Conservation (phyloP, 2,329 filamentous ascomycete genomes). For the Kalmusia sp. region DNA sequence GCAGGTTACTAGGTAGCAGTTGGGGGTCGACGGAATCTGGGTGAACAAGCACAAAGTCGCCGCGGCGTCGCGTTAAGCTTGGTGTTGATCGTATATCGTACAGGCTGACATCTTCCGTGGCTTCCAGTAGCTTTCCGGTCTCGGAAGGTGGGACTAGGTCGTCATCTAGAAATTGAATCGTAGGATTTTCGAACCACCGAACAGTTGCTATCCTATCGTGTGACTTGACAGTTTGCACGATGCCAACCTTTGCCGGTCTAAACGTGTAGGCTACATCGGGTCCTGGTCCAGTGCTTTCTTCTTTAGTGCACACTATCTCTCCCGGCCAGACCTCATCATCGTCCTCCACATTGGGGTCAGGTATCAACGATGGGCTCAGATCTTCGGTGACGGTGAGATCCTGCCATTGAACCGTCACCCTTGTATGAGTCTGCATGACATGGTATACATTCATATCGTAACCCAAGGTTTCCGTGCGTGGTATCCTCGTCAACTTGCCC, state of each 20-base stretch:
- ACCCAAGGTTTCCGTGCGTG: conserved; percentile 57
- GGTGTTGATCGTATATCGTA: conserved; percentile 63
- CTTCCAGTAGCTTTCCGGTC: conserved; percentile 51
- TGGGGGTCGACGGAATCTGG: conserved; percentile 24
- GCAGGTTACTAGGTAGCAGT: conserved; percentile 19
- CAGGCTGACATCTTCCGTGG: conserved; percentile 61
- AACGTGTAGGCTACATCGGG: conserved; percentile 38
- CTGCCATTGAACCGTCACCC: conserved; percentile 66
- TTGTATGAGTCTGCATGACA: conserved; percentile 57
- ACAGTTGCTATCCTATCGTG: conserved; percentile 64
- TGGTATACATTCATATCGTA: conserved; percentile 67
- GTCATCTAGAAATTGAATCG: conserved; percentile 39
- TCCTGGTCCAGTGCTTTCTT: conserved; percentile 31
- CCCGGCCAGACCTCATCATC: conserved; percentile 65
- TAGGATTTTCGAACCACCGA: conserved; percentile 57
- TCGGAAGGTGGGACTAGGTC: conserved; percentile 52
- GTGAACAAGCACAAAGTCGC: conserved; percentile 62
- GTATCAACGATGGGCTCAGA: conserved; percentile 54
- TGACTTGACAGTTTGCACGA: conserved; percentile 64
- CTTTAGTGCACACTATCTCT: conserved; percentile 60
- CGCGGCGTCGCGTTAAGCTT: conserved; percentile 56
- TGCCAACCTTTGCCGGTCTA: conserved; percentile 59
- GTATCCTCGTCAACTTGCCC: conserved; percentile 53
- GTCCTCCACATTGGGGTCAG: conserved; percentile 60
- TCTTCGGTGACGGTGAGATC: conserved; percentile 60